Conservation (phyloP, 2,329 filamentous ascomycete species). For the Claviceps monticola region DNA sequence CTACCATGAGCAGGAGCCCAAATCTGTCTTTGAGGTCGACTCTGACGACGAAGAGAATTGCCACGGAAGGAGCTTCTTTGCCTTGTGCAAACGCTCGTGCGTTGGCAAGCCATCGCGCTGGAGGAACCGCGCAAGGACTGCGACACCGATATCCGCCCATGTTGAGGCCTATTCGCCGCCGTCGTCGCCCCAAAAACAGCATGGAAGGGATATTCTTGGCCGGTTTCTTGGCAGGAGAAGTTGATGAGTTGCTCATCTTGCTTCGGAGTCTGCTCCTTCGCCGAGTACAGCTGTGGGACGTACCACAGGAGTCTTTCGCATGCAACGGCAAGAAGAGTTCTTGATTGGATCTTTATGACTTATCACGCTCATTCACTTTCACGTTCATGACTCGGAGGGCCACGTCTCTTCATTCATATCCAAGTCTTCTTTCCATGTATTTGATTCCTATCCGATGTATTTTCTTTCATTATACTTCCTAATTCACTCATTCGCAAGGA, state of each 20-base stretch:
- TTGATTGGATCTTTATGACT: too few species aligned
- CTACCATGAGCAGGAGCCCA: constrained; percentile 14
- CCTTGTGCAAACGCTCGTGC: constrained; percentile 25
- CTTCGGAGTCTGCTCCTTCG: too few species aligned
- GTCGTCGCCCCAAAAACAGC: constrained; percentile 12
- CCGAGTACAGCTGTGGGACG: too few species aligned
- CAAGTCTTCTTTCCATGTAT: too few species aligned
- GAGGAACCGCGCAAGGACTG: constrained; percentile 1
- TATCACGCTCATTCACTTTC: too few species aligned
- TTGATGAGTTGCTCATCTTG: not conserved
- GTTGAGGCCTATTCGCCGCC: not conserved
- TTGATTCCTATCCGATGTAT: too few species aligned
- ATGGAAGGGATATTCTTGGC: constrained; percentile 21
- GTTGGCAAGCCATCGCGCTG: constrained; percentile 17
- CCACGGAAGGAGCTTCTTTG: constrained; percentile 20
- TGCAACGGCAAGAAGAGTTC: too few species aligned
- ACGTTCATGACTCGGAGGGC: too few species aligned
- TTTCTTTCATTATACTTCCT: too few species aligned
- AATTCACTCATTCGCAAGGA: too few species aligned
- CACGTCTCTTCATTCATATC: too few species aligned
- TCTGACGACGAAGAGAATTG: constrained; percentile 26
- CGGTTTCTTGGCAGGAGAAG: constrained; percentile 23
- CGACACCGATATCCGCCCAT: not conserved
- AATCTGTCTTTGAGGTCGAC: constrained; percentile 33
- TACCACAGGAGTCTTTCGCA: too few species aligned